phyloP scores from a whole-genome alignment of 352 stramenopile genomes.

The Thraustochytrium striatum region DNA sequence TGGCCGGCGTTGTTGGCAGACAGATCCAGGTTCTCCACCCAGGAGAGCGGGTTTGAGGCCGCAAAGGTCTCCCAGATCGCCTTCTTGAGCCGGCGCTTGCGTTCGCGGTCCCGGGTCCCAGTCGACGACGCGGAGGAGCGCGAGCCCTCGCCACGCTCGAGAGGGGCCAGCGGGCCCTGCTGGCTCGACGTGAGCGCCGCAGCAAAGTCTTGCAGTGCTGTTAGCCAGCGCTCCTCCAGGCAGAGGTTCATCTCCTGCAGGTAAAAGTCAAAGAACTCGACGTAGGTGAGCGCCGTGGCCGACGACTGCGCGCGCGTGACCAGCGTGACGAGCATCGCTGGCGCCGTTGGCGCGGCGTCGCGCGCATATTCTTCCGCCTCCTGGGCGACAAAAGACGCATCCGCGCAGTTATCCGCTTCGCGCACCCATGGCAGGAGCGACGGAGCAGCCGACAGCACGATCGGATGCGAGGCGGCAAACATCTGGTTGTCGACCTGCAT shows the following conservation, averaged over 20 bases:
- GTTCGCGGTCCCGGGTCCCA: not conserved
- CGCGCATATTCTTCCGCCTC: not conserved
- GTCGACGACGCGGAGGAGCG: too few relatives aligned
- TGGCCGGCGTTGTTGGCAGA: not conserved
- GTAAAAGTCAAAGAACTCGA: slow-evolving; percentile 40
- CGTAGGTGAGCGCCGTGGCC: slow-evolving; percentile 16
- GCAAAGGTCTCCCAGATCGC: not conserved
- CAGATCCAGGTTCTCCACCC: not conserved
- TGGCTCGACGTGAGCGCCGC: not conserved
- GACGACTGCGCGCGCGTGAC: slow-evolving; percentile 5
- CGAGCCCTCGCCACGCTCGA: not conserved
- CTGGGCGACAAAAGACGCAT: not conserved
- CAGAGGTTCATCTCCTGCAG: slow-evolving; percentile 38
- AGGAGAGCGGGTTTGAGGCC: not conserved
- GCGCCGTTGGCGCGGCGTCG: not conserved
- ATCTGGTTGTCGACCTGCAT: slow-evolving; percentile 46
- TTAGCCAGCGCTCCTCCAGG: slow-evolving; percentile 46
- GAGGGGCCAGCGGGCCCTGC: not conserved
- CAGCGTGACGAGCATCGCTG: not conserved
- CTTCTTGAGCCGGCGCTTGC: not conserved
- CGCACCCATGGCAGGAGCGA: slow-evolving; percentile 10
- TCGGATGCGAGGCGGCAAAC: slow-evolving; percentile 32
- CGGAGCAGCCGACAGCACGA: slow-evolving; percentile 32
- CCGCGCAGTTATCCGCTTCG: not conserved
- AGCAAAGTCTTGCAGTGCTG: slow-evolving; percentile 31